Conservation (phyloP, 202 grass and related monocot species). For the Cymbopogon flexuosus region DNA sequence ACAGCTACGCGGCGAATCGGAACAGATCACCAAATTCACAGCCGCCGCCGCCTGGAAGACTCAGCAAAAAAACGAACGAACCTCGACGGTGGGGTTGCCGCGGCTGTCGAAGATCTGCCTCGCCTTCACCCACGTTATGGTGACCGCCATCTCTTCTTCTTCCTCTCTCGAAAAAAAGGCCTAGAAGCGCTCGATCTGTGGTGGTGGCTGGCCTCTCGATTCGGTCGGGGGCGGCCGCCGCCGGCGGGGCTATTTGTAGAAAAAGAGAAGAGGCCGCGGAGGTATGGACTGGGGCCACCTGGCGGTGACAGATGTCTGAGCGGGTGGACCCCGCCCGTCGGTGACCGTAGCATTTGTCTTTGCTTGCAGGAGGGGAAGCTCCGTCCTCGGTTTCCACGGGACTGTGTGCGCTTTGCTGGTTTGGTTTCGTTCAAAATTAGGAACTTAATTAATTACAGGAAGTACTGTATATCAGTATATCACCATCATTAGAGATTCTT, state of each 20-base stretch:
- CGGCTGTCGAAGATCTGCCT: slow-evolving; percentile 98
- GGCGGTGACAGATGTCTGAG: not conserved
- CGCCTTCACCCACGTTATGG: slow-evolving; percentile 61
- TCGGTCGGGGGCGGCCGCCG: not conserved
- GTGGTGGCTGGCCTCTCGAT: not conserved
- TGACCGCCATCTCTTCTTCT: slow-evolving; percentile 29
- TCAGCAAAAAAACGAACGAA: not conserved
- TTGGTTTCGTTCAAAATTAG: not conserved
- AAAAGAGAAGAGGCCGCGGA: not conserved
- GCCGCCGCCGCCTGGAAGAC: not conserved
- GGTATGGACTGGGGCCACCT: not conserved
- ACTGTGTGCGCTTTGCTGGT: not conserved
- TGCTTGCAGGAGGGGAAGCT: slow-evolving; percentile 33
- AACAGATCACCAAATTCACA: not conserved
- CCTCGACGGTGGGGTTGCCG: slow-evolving; percentile 93
- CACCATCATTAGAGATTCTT: too few species aligned
- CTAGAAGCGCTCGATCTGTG: not conserved
- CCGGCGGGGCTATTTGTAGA: not conserved
- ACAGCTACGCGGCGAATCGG: not conserved
- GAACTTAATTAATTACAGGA: too few species aligned
- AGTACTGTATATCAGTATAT: too few species aligned
- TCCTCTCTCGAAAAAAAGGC: not conserved
- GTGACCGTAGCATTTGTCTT: not conserved
- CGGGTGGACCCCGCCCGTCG: not conserved
- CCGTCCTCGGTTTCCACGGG: not conserved